Conservation (phyloP, 495 filamentous ascomycete genomes). For the Articulospora tetracladia region DNA sequence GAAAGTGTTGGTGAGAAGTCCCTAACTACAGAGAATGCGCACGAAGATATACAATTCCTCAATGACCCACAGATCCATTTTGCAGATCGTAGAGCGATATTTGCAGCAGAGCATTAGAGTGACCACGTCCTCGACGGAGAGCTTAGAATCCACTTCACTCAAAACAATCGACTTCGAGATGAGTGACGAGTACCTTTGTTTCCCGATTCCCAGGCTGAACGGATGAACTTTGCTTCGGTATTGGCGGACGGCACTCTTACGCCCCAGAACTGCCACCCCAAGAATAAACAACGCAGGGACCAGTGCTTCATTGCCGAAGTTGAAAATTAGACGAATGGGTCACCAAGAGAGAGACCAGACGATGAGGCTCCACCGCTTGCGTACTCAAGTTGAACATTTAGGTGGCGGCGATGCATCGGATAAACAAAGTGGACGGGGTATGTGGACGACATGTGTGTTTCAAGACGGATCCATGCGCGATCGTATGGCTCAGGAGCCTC, state of each 20-base stretch:
- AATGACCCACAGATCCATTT: not conserved
- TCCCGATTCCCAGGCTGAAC: not conserved
- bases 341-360: not conserved
- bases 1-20: not conserved
- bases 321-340: not conserved
- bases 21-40: not conserved
- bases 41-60: not conserved
- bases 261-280: not conserved
- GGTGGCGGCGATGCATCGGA: not conserved
- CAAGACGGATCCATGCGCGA: not conserved
- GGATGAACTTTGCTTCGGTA: not conserved
- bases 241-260: not conserved
- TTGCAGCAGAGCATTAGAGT: not conserved
- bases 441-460: conserved; percentile 3
- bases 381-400: not conserved
- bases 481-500: not conserved
- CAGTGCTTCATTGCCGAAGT: not conserved
- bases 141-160: not conserved
- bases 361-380: conserved; percentile 3
- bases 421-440: conserved; percentile 6
- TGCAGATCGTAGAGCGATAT: no score
- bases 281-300: not conserved
- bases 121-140: not conserved
- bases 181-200: not conserved
- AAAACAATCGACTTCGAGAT: not conserved